A percentile compares a stretch with the other conserved stretches of the same genome.
Conservation (phyloP, 139 green algal species). For the Nannochloris sp. region DNA sequence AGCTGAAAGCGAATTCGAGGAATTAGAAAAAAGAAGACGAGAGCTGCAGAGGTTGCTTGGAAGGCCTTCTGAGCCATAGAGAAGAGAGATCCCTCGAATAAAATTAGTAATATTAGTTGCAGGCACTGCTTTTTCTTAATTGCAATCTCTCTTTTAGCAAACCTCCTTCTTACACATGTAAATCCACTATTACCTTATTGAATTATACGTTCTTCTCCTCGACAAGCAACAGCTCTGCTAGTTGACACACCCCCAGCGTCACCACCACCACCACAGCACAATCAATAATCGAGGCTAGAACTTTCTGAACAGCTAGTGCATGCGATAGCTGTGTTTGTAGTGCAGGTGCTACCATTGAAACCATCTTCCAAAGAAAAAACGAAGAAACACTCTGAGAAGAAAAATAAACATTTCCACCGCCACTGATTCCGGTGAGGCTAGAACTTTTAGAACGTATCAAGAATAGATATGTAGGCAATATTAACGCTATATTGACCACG, state of each 20-base stretch:
- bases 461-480: not conserved
- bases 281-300: not conserved
- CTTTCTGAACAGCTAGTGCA: not conserved
- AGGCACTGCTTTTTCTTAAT: not conserved
- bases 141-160: not conserved
- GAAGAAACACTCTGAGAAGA: too few relatives aligned
- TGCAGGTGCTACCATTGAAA: not conserved
- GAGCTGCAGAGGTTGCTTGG: constrained; percentile 19
- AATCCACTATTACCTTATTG: not conserved
- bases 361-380: not conserved
- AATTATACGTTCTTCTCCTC: not conserved
- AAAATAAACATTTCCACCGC: not conserved
- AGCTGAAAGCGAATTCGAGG: constrained; percentile 10
- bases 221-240: not conserved
- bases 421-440: not conserved
- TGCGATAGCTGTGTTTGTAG: not conserved
- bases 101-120: not conserved
- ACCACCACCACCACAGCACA: not conserved
- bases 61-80: not conserved
- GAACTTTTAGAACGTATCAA: too few relatives aligned
- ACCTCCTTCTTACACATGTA: not conserved
- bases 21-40: constrained; percentile 10
- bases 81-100: too few relatives aligned
- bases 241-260: not conserved
- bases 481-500: not conserved